These are phyloP conservation scores for Microsporum canis DNA, from an alignment of 2,329 filamentous ascomycete species.

Conservation along the genomic window DNA sequence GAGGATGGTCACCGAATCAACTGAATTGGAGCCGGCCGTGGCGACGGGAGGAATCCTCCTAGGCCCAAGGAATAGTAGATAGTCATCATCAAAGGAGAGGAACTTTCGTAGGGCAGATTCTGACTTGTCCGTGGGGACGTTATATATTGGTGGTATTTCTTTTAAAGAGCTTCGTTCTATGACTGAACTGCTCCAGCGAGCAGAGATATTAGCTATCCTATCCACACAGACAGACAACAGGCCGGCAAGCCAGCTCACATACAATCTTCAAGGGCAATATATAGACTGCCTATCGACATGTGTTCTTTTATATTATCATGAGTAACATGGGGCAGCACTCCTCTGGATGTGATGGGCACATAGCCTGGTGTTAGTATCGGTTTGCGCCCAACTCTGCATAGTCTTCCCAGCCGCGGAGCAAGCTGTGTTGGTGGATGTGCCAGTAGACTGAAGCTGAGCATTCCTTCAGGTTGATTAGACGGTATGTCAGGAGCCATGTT, in stretches of 20 bases:
- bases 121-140: constrained; percentile 33
- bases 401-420: constrained; percentile 53
- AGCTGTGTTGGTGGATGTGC: constrained; percentile 25
- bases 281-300: constrained; percentile 56
- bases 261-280: constrained; percentile 90
- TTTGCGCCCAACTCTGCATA: constrained; percentile 52
- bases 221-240: not conserved
- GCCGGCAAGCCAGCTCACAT: constrained; percentile 28
- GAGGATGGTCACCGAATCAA: constrained; percentile 60
- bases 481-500: constrained; percentile 20
- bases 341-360: constrained; percentile 68
- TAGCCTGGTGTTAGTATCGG: constrained; percentile 74
- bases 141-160: constrained; percentile 43
- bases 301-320: constrained; percentile 65
- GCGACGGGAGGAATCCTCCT: constrained; percentile 65
- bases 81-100: constrained; percentile 55
- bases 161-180: constrained; percentile 45
- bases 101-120: constrained; percentile 61
- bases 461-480: constrained; percentile 22
- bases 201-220: constrained; percentile 20
- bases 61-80: constrained; percentile 61
- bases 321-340: constrained; percentile 74
- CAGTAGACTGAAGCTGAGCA: constrained; percentile 31
- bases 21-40: constrained; percentile 57
- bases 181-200: constrained; percentile 41